phyloP scores from a whole-genome alignment of 2,329 filamentous ascomycete species.

The Coniochaeta hoffmannii region DNA sequence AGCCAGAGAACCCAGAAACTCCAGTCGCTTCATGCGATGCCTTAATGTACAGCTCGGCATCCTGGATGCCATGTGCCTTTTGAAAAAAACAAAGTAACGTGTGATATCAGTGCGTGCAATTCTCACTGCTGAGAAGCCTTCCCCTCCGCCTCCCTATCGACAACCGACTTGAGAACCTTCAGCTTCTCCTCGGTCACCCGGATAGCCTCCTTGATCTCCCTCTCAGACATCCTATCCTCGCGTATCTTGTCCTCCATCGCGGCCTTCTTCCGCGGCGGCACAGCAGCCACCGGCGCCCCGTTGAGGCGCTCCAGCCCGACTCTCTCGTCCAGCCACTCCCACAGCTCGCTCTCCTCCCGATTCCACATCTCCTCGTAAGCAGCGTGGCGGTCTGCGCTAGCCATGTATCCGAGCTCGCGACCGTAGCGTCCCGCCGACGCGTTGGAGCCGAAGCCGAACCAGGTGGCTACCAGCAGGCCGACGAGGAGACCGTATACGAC shows the following conservation, averaged over 20 bases:
- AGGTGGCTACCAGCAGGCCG: slow-evolving; percentile 64
- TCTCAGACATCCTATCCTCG: slow-evolving; percentile 58
- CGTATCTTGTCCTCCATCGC: slow-evolving; percentile 53
- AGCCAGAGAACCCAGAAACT: neutral
- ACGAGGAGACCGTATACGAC: slow-evolving; percentile 69
- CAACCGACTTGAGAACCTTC: slow-evolving; percentile 64
- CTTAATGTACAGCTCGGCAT: neutral
- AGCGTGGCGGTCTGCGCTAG: slow-evolving; percentile 59
- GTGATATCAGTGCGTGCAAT: neutral
- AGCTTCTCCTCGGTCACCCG: slow-evolving; percentile 81
- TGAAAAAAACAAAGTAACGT: neutral
- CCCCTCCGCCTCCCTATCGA: slow-evolving; percentile 39
- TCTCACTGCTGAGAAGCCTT: neutral
- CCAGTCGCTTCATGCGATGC: neutral
- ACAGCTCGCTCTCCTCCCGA: slow-evolving; percentile 78
- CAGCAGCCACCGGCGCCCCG: slow-evolving; percentile 19
- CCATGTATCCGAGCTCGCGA: slow-evolving; percentile 30
- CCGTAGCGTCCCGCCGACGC: slow-evolving; percentile 26
- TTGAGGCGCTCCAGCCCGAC: slow-evolving; percentile 60
- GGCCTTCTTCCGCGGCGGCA: slow-evolving; percentile 5
- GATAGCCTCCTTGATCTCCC: slow-evolving; percentile 74
- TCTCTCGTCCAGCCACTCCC: slow-evolving; percentile 88
- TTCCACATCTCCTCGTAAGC: slow-evolving; percentile 94
- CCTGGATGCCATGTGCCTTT: neutral
- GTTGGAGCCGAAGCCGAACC: slow-evolving; percentile 57